These are phyloP conservation scores for Pseudogymnoascus sp. DNA, from an alignment of 2,329 filamentous ascomycete genomes.

Conservation along the genomic window DNA sequence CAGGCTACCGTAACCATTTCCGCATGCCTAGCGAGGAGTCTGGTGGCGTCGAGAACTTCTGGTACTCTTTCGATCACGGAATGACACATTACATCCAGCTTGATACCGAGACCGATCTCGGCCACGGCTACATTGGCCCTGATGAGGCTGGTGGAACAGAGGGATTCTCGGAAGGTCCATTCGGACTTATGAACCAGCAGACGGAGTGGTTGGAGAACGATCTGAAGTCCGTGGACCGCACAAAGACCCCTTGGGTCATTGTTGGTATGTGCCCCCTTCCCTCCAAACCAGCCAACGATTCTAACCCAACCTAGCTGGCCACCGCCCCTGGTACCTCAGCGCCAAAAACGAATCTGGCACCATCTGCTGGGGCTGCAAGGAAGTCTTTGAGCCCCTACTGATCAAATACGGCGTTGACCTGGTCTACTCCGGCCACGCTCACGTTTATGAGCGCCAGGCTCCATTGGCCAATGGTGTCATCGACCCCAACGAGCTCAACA, in stretches of 20 bases:
- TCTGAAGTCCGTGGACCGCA: conserved; percentile 23
- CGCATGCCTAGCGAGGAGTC: conserved; percentile 43
- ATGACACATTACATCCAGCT: conserved; percentile 49
- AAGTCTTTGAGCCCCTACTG: conserved; percentile 40
- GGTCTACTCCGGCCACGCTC: conserved; percentile 40
- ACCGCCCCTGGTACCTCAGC: conserved; percentile 23
- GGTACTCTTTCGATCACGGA: conserved; percentile 54
- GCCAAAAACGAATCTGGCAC: conserved; percentile 17
- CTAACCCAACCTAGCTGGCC: conserved; percentile 15
- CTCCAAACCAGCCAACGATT: background rate
- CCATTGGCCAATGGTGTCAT: conserved; percentile 17
- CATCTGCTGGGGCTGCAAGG: conserved; percentile 35
- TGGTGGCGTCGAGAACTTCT: conserved; percentile 45
- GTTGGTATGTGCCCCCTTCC: conserved; percentile 14
- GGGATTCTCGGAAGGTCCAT: conserved; percentile 38
- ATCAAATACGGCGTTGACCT: conserved; percentile 40
- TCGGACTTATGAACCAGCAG: conserved; percentile 36
- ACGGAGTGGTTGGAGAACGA: conserved; percentile 38
- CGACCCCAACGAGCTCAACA: conserved; percentile 18
- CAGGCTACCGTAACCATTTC: conserved; percentile 50
- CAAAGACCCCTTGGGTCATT: conserved; percentile 24
- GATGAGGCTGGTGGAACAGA: conserved; percentile 30
- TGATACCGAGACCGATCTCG: conserved; percentile 50
- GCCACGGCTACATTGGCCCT: conserved; percentile 38
- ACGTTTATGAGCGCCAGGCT: conserved; percentile 37